Conservation (phyloP, 225 moss, liverwort and hornwort species). For the Polytrichum commune region DNA sequence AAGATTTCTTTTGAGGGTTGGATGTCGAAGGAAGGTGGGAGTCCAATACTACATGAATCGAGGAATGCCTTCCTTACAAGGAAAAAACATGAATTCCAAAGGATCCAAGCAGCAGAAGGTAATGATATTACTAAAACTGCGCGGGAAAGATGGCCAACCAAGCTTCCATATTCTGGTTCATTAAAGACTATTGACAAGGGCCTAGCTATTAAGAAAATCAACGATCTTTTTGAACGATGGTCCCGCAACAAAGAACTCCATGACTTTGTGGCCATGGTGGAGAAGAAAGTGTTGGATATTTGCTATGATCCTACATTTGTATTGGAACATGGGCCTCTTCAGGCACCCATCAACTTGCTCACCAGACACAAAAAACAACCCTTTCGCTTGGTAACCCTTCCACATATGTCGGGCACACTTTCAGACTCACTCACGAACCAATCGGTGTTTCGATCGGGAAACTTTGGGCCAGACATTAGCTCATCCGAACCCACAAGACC, state of each 20-base stretch:
- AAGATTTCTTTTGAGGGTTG: not conserved
- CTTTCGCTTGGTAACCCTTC: not conserved
- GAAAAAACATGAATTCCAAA: not conserved
- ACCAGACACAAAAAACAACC: not conserved
- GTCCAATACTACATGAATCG: not conserved
- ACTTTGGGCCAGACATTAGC: not conserved
- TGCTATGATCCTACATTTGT: not conserved
- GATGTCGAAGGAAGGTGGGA: not conserved
- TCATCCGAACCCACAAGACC: not conserved
- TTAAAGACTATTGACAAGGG: not conserved
- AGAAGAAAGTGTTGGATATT: not conserved
- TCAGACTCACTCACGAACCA: not conserved
- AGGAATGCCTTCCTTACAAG: not conserved
- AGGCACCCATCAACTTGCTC: not conserved
- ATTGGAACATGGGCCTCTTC: not conserved
- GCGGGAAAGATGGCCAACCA: slow-evolving; percentile 2
- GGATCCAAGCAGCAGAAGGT: not conserved
- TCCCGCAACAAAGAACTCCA: slow-evolving; percentile 11
- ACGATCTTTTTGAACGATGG: slow-evolving; percentile 19
- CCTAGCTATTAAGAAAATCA: not conserved
- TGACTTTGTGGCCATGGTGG: not conserved
- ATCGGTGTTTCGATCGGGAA: too few relatives aligned
- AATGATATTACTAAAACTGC: not conserved
- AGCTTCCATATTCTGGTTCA: not conserved
- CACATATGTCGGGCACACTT: not conserved